Evolutionary conservation across 225 moss, liverwort and hornwort genomes (phyloP), one percentile per base, ranked within the genome.

Genomic region (Climacium dendroides): DNA sequence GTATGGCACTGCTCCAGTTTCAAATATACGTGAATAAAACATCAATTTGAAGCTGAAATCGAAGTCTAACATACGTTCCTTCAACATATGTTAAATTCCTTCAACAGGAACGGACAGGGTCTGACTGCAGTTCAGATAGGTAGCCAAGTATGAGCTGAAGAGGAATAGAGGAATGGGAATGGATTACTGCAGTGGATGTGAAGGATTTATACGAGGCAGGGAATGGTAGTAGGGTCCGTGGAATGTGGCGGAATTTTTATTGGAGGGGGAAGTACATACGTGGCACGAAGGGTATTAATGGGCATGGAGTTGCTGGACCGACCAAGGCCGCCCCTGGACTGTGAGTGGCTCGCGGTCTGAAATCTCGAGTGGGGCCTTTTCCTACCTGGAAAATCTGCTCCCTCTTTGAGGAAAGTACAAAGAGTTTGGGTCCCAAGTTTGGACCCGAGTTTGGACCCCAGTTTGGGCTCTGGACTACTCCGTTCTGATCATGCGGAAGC

Each of bases 261-360:
- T 39, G 58, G 75, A 35, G 54, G n/a, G 35, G 3, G 54, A 50
- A 37, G 19, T 28, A 80, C 57, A 19, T n/a, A 78, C 78, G 80
- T 88, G 84, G 75, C 84, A 35, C 9, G 24, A 18, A 65, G n/a
- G 28, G 48, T 7, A 34, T 28, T 74, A 19, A 78, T 50, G 78
- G 48, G 10, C 20, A 7, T 65, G 66, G 74, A 8, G 66, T 74
- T 67, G 47, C 55, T 34, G 70, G 70, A 64, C 88, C 86, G 83
- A 80, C 90, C 86, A 83, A 37, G 83, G 70, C 92, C 90, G 90
- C 90, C 90, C 83, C 64, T 76, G 62, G 1, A 8, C 45, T 77
- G 83, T 88, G 90, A 90, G 63, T 92, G 92, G 92, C 86, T 88
- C 47, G 2, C 0, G 11, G 7, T 17, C 41, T 70, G 62, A 23